phyloP scores from a whole-genome alignment of 257 asterid genomes.

The Salvia splendens region DNA sequence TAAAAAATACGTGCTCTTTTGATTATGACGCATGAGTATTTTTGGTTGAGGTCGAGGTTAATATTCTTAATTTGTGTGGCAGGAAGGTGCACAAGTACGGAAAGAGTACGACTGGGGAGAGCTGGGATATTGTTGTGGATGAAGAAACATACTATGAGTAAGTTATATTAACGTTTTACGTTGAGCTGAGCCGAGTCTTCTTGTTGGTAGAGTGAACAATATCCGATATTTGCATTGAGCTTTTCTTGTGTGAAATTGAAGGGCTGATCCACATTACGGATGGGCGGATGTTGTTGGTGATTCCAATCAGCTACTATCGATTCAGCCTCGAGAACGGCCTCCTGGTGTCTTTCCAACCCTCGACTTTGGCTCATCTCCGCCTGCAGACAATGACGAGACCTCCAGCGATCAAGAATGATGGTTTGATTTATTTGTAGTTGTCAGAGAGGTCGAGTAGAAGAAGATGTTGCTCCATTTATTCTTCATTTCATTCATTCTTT shows the following conservation, averaged over 20 bases:
- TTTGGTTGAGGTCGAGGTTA: no score
- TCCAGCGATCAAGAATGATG: not conserved
- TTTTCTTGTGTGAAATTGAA: constrained; percentile 30
- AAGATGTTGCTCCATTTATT: constrained; percentile 32
- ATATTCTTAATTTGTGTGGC: constrained; percentile 17
- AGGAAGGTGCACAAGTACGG: no score
- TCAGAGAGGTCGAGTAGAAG: constrained; percentile 28
- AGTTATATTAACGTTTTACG: constrained; percentile 25
- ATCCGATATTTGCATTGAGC: not conserved
- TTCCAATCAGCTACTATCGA: constrained; percentile 80
- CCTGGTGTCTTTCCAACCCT: constrained; percentile 83
- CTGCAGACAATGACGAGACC: constrained; percentile 39
- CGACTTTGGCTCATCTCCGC: constrained; percentile 72
- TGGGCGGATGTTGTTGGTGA: constrained; percentile 99
- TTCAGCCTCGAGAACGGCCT: constrained; percentile 83
- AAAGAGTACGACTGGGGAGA: no score
- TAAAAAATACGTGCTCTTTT: no score
- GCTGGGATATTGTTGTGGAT: constrained; percentile 83
- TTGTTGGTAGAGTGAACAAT: not conserved
- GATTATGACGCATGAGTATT: no score
- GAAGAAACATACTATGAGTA: constrained; percentile 96
- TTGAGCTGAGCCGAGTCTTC: no score
- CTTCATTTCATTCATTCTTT: constrained; percentile 63
- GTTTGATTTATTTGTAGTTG: constrained; percentile 33
- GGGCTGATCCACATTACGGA: constrained; percentile 99